These are phyloP conservation scores for Monosporascus sp. DNA, from an alignment of 2,329 filamentous ascomycete species.

Conservation along the genomic window DNA sequence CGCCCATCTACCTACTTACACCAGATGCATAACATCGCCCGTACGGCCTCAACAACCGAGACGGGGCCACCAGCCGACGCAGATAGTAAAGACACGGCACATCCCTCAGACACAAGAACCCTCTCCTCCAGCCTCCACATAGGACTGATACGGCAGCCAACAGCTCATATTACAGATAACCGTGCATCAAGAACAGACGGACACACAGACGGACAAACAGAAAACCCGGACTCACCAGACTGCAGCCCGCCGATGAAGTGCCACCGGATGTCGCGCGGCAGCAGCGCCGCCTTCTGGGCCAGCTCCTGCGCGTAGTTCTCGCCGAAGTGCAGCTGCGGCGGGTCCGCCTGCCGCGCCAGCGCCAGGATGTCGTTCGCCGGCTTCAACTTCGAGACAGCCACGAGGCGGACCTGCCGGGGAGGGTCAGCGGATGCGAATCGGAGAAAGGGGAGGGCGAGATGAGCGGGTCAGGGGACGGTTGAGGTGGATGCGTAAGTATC, in stretches of 20 bases:
- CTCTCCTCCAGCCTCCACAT: too few species aligned
- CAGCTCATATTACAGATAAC: background rate
- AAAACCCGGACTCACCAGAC: constrained; percentile 47
- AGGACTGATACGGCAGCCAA: too few species aligned
- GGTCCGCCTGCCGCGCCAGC: constrained; percentile 61
- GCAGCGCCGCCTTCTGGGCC: constrained; percentile 72
- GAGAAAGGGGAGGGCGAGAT: too few species aligned
- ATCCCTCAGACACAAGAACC: too few species aligned
- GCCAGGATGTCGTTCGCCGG: constrained; percentile 86
- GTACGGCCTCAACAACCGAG: too few species aligned
- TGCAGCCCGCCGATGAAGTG: constrained; percentile 96
- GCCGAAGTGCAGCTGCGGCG: constrained; percentile 73
- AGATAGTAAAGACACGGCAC: too few species aligned
- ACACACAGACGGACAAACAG: background rate
- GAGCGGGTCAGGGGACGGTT: too few species aligned
- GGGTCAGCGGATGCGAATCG: background rate
- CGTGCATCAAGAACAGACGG: background rate
- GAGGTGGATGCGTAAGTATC: too few species aligned
- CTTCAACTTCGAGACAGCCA: constrained; percentile 95
- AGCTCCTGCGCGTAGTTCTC: constrained; percentile 97
- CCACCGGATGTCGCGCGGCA: constrained; percentile 78
- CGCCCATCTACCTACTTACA: too few species aligned
- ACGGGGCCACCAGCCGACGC: too few species aligned
- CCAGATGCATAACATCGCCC: too few species aligned
- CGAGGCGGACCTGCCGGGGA: constrained; percentile 64